Evolutionary conservation across 148 eudicot genomes (phyloP).

Genomic region (Silene uniflora): DNA sequence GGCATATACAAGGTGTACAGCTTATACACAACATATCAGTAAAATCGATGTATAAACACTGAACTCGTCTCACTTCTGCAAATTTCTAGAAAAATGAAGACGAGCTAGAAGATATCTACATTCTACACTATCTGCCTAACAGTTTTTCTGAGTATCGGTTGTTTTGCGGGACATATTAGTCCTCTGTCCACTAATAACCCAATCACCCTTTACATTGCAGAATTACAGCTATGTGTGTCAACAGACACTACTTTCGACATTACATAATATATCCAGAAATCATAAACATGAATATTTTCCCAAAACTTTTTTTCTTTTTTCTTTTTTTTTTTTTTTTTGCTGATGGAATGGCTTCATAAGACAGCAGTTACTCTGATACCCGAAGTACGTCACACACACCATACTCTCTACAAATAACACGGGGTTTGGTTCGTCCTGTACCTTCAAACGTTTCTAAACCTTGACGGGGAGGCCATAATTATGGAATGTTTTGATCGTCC

Average conservation of each 20-base stretch:
- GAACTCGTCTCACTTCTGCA: background rate
- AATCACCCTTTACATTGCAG: background rate
- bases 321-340: no score
- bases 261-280: background rate
- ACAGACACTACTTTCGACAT: no score
- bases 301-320: background rate
- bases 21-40: background rate
- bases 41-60: background rate
- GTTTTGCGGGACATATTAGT: background rate
- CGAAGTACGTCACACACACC: no score
- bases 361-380: no score
- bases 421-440: background rate
- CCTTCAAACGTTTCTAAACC: conserved; percentile 22
- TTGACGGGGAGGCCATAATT: conserved; percentile 66
- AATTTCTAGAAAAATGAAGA: background rate
- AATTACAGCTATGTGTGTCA: background rate
- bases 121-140: background rate
- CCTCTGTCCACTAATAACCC: background rate
- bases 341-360: no score
- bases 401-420: no score
- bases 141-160: background rate
- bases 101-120: background rate
- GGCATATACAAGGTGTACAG: background rate
- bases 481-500: conserved; percentile 57
- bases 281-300: background rate